phyloP scores from a whole-genome alignment of 371 early-diverging fungal species.

The Mucor velutinosus region DNA sequence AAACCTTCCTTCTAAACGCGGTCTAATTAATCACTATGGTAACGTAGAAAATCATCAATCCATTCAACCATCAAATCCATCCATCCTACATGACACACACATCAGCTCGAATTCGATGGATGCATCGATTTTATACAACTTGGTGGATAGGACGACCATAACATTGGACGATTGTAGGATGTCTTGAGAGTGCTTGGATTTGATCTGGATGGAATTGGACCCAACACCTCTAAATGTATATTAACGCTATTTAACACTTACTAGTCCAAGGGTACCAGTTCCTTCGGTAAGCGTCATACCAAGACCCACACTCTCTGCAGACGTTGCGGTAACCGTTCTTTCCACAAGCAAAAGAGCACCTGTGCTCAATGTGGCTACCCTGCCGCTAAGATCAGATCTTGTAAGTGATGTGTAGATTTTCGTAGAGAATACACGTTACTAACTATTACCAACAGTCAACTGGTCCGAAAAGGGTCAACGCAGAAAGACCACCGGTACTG shows the following conservation, averaged over 20 bases:
- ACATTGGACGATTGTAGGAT: neutral
- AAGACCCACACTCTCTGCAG: slow-evolving; percentile 98
- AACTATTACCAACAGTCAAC: slow-evolving; percentile 1
- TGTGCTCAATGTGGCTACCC: slow-evolving; percentile 99
- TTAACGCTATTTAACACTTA: neutral
- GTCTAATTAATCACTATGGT: slow-evolving; percentile 28
- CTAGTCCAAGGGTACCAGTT: slow-evolving; percentile 28
- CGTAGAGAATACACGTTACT: neutral
- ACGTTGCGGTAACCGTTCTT: slow-evolving; percentile 96
- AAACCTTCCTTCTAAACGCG: slow-evolving; percentile 30
- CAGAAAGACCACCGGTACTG: slow-evolving; percentile 98
- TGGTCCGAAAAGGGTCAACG: slow-evolving; percentile 92
- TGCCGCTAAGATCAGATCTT: slow-evolving; percentile 93
- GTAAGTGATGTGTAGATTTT: too few relatives aligned
- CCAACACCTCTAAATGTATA: neutral
- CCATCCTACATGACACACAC: neutral
- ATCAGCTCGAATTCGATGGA: neutral
- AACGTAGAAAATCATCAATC: slow-evolving; percentile 14
- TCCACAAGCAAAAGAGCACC: slow-evolving; percentile 99
- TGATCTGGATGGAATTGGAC: neutral
- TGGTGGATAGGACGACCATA: neutral
- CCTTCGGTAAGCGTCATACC: slow-evolving; percentile 71
- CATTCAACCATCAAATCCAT: slow-evolving; percentile 4
- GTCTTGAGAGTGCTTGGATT: neutral
- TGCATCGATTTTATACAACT: neutral